Evolutionary conservation across 116 monocot genomes (phyloP), one percentile per base, ranked within the genome.

Genomic region (Thalassia testudinum): DNA sequence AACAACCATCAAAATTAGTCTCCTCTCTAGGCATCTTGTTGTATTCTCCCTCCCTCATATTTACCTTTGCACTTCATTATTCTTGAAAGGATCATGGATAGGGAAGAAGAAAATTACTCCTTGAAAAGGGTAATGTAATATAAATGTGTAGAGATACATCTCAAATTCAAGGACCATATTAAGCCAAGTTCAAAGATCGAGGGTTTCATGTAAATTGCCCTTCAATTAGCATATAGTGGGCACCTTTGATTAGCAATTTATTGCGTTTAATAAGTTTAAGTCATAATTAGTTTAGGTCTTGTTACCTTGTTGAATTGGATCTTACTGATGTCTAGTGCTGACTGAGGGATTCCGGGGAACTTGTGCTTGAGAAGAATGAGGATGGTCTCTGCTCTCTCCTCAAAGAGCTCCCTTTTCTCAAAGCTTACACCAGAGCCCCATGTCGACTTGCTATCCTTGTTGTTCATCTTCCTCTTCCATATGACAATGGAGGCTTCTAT

Each of bases 381-480:
- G 62, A 87, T 83, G 24, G 83, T 87, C 58, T 92, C 83, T 25
- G 83, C 86, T 56, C 92, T 70, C 54, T 92, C 92, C 58, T 92
- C 83, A 37, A 92, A 92, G 42, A 73, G 77, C 65, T 87, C 92
- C 49, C 86, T 77, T 60, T 92, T 92, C 67, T 92, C 92, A 51
- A 78, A 50, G 69, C 92, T 86, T 0, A 92, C 68, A 28, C 69
- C 52, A 49, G 83, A 83, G 16, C 86, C 75, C 92, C 86, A 92
- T 16, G 82, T 53, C 12, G 92, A 76, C 66, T 82, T 92, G 38
- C 58, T 34, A 37, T 83, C 83, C 67, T 82, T 92, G 71, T 71
- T 73, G 59, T 73, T 57, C 83, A 86, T 86, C 75, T 92, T 92
- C 72, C 86, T 72, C 72, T 80, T 92, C 92, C 92, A 92, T 28